Evolutionary conservation across 2,329 filamentous ascomycete species (phyloP).

Genomic region (Fusarium sp.): DNA sequence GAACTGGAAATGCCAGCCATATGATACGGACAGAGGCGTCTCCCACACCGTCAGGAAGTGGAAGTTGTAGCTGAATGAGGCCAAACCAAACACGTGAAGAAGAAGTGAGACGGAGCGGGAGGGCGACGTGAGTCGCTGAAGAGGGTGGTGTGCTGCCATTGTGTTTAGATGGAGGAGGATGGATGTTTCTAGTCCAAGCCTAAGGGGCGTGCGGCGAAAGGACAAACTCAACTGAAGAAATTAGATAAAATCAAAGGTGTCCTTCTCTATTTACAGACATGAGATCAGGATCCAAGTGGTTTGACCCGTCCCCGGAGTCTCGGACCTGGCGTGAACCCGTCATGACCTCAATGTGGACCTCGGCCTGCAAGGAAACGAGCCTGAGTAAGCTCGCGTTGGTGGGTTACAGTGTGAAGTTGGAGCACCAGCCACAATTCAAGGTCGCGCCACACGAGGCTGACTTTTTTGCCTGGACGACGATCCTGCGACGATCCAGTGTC

Average conservation of each 20-base stretch:
- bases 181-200: background rate
- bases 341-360: constrained; percentile 41
- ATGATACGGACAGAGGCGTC: constrained; percentile 66
- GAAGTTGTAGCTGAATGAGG: constrained; percentile 66
- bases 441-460: constrained; percentile 44
- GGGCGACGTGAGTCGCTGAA: constrained; percentile 75
- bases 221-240: background rate
- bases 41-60: constrained; percentile 63
- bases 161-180: constrained; percentile 1
- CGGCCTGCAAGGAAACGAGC: background rate
- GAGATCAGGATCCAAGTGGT: constrained; percentile 16
- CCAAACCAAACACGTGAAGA: constrained; percentile 67
- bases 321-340: constrained; percentile 30
- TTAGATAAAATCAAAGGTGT: background rate
- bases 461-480: constrained; percentile 27
- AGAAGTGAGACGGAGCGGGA: constrained; percentile 72
- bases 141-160: constrained; percentile 69
- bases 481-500: constrained; percentile 3
- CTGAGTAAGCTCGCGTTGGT: background rate
- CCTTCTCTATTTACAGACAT: constrained; percentile 9
- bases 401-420: background rate
- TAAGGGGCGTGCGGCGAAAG: background rate
- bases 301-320: constrained; percentile 24
- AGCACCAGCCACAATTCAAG: constrained; percentile 31
- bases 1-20: constrained; percentile 78